Percentiles rank a stretch among this genome's conserved stretches.
Evolutionary conservation across 495 filamentous ascomycete species (phyloP).

Genomic region (Parmelia sp.): DNA sequence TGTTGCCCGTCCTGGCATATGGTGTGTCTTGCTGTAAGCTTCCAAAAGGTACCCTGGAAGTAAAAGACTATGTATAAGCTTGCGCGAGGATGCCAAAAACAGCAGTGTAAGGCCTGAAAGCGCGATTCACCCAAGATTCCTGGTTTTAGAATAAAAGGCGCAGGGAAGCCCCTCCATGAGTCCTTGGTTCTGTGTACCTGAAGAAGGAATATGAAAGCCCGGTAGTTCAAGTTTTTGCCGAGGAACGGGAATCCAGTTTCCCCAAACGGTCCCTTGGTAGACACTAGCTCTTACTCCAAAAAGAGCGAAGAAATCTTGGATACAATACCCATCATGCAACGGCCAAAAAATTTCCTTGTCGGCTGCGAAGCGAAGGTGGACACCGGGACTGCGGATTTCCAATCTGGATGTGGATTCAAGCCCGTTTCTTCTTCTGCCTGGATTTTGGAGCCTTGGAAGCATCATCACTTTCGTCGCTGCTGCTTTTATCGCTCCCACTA

Average conservation of each 20-base stretch:
- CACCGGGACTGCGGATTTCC: background rate
- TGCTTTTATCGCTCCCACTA: conserved; percentile 21
- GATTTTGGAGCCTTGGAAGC: conserved; percentile 8
- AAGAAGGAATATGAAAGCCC: background rate
- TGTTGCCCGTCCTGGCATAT: background rate
- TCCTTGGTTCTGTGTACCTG: background rate
- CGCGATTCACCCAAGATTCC: background rate
- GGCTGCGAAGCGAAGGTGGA: background rate
- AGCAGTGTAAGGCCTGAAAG: background rate
- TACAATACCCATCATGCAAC: background rate
- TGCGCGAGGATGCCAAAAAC: background rate
- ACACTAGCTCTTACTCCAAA: background rate
- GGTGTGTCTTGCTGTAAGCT: background rate
- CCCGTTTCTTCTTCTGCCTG: conserved; percentile 14
- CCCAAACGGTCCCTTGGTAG: background rate
- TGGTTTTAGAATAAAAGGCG: background rate
- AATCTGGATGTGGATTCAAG: conserved; percentile 1
- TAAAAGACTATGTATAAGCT: background rate
- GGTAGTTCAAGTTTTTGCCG: background rate
- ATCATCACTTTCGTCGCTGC: conserved; percentile 16
- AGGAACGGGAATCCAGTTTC: background rate
- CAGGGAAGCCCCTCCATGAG: background rate
- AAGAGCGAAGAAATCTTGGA: background rate
- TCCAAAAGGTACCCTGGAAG: background rate
- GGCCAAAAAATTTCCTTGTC: background rate